Evolutionary conservation across 1,284 basidiomycete species (phyloP), one percentile per base, ranked within the genome.

Genomic region (Microbotryomycetes sp.): DNA sequence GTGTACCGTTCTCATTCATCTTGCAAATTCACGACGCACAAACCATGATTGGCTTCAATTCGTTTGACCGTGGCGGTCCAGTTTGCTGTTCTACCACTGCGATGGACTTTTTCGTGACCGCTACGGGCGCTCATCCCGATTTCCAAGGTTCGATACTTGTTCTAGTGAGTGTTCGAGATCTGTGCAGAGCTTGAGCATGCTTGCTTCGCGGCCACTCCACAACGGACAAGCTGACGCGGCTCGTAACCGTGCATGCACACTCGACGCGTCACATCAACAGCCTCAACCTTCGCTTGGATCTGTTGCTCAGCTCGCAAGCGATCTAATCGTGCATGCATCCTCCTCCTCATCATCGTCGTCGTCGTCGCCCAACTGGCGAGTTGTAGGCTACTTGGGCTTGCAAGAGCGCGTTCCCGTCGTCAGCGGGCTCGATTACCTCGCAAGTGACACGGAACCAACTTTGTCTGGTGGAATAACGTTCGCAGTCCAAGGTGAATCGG

Each of bases 201-300:
- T n/a, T n/a, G n/a, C n/a, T n/a, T n/a, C n/a, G n/a, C n/a, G n/a
- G n/a, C n/a, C n/a, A n/a, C n/a, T n/a, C n/a, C n/a, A n/a, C n/a
- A n/a, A n/a, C n/a, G n/a, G n/a, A n/a, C n/a, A n/a, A 18, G 35
- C 35, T 41, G 35, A 41, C 35, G 35, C 9, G 11, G 35, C 35
- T 41, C 35, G 35, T 41, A 9, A 9, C n/a, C n/a, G n/a, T n/a
- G n/a, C n/a, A n/a, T n/a, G n/a, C 18, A 18, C 18, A 41, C 35
- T 41, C 35, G 18, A 41, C 35, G 18, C 35, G 18, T 41, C n/a
- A 41, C 28, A 23, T 48, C 3, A 5, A 21, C 30, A 68, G 66
- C 67, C 67, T 4, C 67, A 68, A 47, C 61, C 64, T 5, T 66
- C 64, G 0, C 62, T 68, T 18, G 57, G 57, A 1, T 60, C 60